These are phyloP conservation scores for Cucumis melo DNA, from an alignment of 306 rosid genomes.

Conservation along the genomic window DNA sequence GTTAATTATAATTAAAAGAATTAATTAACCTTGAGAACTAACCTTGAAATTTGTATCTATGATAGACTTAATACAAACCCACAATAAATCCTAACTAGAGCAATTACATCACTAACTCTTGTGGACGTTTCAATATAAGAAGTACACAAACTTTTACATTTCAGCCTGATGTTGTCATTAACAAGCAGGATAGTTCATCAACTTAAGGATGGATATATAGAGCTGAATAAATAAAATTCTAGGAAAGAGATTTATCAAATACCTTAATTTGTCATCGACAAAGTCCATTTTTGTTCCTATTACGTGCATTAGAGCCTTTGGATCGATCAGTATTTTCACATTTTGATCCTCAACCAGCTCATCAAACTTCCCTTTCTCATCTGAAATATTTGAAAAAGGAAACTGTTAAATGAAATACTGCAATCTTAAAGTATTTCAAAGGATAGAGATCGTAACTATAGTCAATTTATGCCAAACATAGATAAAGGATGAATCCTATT, in stretches of 20 bases:
- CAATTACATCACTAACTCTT: too few relatives aligned
- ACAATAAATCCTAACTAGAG: too few relatives aligned
- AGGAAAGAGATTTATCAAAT: neutral
- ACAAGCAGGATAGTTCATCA: neutral
- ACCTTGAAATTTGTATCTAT: too few relatives aligned
- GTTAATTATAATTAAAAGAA: too few relatives aligned
- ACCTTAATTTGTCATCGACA: slow-evolving; percentile 90
- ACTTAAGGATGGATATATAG: neutral
- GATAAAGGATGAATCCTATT: neutral
- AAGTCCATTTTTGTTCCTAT: slow-evolving; percentile 97
- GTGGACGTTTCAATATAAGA: neutral
- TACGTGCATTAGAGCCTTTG: slow-evolving; percentile 96
- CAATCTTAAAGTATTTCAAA: neutral
- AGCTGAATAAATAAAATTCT: neutral
- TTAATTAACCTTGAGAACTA: too few relatives aligned
- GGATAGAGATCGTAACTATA: neutral
- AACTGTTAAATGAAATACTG: neutral
- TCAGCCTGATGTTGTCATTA: neutral
- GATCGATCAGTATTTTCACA: slow-evolving; percentile 81
- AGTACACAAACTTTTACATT: neutral
- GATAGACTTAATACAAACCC: too few relatives aligned
- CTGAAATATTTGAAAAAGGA: slow-evolving; percentile 19
- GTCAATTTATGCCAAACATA: neutral
- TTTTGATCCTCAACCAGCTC: slow-evolving; percentile 88
- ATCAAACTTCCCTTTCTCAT: slow-evolving; percentile 86